Conservation (phyloP, 441 rosid species). For the Flueggea neowawraea region DNA sequence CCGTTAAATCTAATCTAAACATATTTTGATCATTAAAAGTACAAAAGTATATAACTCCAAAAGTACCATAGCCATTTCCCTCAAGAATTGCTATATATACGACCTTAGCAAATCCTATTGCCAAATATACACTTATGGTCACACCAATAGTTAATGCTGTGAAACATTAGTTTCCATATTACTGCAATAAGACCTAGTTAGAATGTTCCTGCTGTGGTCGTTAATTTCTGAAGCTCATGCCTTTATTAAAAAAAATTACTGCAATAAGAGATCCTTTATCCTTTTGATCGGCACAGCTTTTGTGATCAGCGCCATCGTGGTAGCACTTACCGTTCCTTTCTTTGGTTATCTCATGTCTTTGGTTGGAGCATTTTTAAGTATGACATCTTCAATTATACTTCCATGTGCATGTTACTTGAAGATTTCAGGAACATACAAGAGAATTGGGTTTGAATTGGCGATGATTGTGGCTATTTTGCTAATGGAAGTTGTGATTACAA, state of each 20-base stretch:
- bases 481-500: conserved; percentile 4
- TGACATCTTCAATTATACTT: conserved; percentile 2
- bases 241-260: too few relatives aligned
- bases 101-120: conserved; percentile 5
- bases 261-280: neutral
- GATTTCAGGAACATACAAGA: conserved; percentile 1
- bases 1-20: too few relatives aligned
- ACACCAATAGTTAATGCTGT: conserved; percentile 7
- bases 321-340: conserved; percentile 16
- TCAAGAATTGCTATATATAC: conserved; percentile 19
- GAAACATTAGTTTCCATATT: conserved; percentile 1
- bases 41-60: too few relatives aligned
- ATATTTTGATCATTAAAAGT: too few relatives aligned
- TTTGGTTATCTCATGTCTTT: conserved; percentile 11
- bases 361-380: conserved; percentile 13
- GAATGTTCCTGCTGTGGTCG: too few relatives aligned
- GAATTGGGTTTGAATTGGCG: neutral
- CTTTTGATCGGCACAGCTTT: conserved; percentile 9
- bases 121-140: conserved; percentile 12
- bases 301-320: conserved; percentile 1
- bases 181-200: too few relatives aligned
- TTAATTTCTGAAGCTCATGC: too few relatives aligned
- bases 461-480: neutral
- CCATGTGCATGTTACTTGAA: conserved; percentile 12
- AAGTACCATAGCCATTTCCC: too few relatives aligned